Evolutionary conservation across 2,329 filamentous ascomycete genomes (phyloP).

Genomic region (Alternaria atra): DNA sequence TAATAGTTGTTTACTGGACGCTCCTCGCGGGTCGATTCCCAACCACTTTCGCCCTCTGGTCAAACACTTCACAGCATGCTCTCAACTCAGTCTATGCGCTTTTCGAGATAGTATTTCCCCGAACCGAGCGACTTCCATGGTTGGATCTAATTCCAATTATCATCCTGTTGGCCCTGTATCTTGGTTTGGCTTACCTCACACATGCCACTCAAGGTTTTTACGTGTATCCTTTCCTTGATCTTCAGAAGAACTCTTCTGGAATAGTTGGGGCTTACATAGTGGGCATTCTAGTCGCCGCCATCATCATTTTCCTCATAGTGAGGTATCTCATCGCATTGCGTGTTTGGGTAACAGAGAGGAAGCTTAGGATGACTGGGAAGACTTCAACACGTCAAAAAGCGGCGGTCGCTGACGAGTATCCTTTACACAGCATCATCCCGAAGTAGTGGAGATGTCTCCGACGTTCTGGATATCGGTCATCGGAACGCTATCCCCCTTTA

Average conservation of each 20-base stretch:
- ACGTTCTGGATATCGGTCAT: not conserved
- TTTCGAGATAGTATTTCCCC: conserved; percentile 76
- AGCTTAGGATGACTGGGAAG: conserved; percentile 53
- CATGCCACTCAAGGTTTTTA: conserved; percentile 75
- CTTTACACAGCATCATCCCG: conserved; percentile 27
- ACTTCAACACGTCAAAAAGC: conserved; percentile 22
- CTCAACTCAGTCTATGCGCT: conserved; percentile 78
- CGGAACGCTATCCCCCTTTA: not conserved
- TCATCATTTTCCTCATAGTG: conserved; percentile 55
- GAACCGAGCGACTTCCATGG: conserved; percentile 70
- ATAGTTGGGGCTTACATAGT: conserved; percentile 72
- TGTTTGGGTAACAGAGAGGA: conserved; percentile 56
- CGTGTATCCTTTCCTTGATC: conserved; percentile 80
- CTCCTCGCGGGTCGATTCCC: conserved; percentile 49
- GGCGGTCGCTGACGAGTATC: conserved; percentile 32
- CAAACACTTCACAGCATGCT: conserved; percentile 76
- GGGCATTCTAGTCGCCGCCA: conserved; percentile 52
- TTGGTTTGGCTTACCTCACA: conserved; percentile 78
- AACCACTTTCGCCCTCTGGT: conserved; percentile 56
- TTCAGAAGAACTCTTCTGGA: conserved; percentile 56
- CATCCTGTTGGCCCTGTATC: conserved; percentile 75
- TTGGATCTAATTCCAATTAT: conserved; percentile 74
- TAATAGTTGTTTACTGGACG: conserved; percentile 55
- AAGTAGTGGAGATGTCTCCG: conserved; percentile 21
- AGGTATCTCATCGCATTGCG: conserved; percentile 51